Evolutionary conservation across 768 basidiomycete genomes (phyloP).

Genomic region (Russula dissimulans): DNA sequence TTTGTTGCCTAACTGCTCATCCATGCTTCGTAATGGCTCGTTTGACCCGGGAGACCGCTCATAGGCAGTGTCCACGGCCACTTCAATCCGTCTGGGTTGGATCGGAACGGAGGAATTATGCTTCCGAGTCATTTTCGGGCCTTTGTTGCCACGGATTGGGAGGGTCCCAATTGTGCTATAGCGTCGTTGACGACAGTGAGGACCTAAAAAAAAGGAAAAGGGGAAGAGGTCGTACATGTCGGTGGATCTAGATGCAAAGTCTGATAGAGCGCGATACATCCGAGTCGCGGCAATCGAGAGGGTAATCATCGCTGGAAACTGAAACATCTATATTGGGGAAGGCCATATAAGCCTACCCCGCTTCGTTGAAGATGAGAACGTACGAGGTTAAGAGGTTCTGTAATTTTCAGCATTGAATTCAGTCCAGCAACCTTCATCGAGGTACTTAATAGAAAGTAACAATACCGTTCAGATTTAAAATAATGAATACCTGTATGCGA

Average conservation of each 20-base stretch:
- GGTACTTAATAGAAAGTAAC: not conserved
- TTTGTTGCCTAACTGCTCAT: not conserved
- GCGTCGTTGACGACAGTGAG: too few species aligned
- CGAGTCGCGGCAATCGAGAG: slow-evolving; percentile 6
- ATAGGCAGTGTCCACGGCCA: not conserved
- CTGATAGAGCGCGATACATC: not conserved
- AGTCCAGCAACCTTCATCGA: not conserved
- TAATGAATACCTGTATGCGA: not conserved
- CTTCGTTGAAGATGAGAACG: not conserved
- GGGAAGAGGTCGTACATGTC: not conserved
- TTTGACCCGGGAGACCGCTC: not conserved
- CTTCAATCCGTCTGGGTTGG: not conserved
- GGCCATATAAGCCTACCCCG: not conserved
- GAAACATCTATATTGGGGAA: not conserved
- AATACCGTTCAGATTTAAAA: not conserved
- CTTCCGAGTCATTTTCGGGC: too few species aligned
- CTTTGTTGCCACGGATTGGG: too few species aligned
- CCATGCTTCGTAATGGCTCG: not conserved
- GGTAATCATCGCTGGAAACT: not conserved
- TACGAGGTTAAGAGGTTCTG: not conserved
- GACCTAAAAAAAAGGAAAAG: not conserved
- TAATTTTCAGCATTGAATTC: not conserved
- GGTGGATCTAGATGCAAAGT: not conserved
- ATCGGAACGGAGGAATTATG: too few species aligned
- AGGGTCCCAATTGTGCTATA: too few species aligned